Percentiles rank a stretch among this genome's conserved stretches.
Evolutionary conservation across 768 basidiomycete genomes (phyloP).

Genomic region (Pleurotus tuber-regium): DNA sequence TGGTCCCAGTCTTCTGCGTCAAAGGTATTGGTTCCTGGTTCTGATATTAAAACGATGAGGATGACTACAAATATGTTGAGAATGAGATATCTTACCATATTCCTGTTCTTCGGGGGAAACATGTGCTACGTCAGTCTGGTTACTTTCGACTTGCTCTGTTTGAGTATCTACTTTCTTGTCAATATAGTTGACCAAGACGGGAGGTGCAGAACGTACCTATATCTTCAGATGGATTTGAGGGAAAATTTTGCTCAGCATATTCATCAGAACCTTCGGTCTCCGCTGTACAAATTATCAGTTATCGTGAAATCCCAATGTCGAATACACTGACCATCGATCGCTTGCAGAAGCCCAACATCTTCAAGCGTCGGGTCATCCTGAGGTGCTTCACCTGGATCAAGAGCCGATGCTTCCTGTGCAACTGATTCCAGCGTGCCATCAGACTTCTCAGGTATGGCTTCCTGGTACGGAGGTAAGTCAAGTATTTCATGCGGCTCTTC

Average conservation of each 20-base stretch:
- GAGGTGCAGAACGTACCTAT: not conserved
- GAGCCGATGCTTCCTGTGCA: not conserved
- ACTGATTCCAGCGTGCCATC: not conserved
- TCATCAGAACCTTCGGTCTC: not conserved
- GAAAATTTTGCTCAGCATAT: not conserved
- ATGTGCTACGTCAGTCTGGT: too few species aligned
- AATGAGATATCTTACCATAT: constrained; percentile 3
- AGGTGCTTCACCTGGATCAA: not conserved
- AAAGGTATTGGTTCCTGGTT: constrained; percentile 13
- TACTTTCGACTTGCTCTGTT: too few species aligned
- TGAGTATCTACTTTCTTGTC: too few species aligned
- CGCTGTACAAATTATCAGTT: not conserved
- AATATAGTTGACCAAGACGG: not conserved
- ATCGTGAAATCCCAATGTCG: constrained; percentile 1
- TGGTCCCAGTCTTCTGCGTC: constrained; percentile 34
- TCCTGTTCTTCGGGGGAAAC: too few species aligned
- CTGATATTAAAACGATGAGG: constrained; percentile 6
- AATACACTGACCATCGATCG: not conserved
- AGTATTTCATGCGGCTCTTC: not conserved
- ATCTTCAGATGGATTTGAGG: not conserved
- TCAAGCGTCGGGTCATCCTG: not conserved
- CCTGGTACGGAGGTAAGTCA: not conserved
- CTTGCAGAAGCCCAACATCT: not conserved
- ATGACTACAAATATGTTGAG: not conserved
- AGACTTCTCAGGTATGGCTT: not conserved